phyloP scores from a whole-genome alignment of 768 basidiomycete genomes.

The Lentinula detonsa region DNA sequence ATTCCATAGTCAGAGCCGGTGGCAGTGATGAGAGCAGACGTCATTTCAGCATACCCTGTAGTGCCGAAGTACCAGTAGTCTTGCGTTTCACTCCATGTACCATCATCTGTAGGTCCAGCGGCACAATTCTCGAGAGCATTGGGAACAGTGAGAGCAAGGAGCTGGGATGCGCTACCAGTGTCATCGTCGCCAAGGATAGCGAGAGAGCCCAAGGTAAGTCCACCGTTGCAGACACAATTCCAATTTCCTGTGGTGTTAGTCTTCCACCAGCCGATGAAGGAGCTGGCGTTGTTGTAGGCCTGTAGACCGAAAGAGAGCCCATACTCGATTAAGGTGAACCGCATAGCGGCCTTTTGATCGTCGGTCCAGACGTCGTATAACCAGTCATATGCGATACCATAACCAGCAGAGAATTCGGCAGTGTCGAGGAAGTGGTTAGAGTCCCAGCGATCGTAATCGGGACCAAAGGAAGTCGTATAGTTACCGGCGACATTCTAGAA shows the following conservation, averaged over 20 bases:
- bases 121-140: slow-evolving; percentile 81
- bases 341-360: slow-evolving; percentile 65
- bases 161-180: slow-evolving; percentile 58
- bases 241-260: slow-evolving; percentile 79
- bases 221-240: slow-evolving; percentile 96
- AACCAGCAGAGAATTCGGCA: slow-evolving; percentile 87
- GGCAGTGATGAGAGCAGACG: slow-evolving; percentile 74
- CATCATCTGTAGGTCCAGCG: slow-evolving; percentile 55
- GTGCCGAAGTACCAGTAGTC: slow-evolving; percentile 97
- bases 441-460: slow-evolving; percentile 73
- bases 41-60: slow-evolving; percentile 86
- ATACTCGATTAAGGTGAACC: slow-evolving; percentile 65
- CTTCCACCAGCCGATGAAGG: slow-evolving; percentile 71
- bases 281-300: slow-evolving; percentile 39
- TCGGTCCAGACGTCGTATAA: slow-evolving; percentile 78
- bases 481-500: slow-evolving; percentile 72
- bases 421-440: slow-evolving; percentile 84
- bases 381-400: slow-evolving; percentile 96
- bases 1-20: slow-evolving; percentile 81
- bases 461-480: slow-evolving; percentile 59
- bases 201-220: slow-evolving; percentile 82
- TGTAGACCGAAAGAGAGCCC: slow-evolving; percentile 66
- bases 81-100: slow-evolving; percentile 89
- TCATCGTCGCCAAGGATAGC: slow-evolving; percentile 85
- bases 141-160: slow-evolving; percentile 62